phyloP scores from a whole-genome alignment of 1,284 basidiomycete genomes.

The Sanghuangporus baumii region DNA sequence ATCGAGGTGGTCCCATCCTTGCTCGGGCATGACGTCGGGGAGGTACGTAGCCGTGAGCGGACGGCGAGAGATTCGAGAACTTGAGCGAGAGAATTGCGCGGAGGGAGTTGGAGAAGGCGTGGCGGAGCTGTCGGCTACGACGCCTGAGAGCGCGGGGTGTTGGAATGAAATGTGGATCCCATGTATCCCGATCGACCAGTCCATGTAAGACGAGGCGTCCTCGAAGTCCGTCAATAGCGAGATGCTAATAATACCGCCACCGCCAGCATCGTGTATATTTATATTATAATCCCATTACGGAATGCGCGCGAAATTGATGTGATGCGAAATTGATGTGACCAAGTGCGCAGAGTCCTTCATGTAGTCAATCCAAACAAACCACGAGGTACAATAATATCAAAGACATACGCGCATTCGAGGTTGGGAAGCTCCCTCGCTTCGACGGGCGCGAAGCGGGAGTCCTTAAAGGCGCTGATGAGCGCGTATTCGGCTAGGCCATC shows the following conservation, averaged over 20 bases:
- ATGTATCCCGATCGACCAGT: constrained; percentile 90
- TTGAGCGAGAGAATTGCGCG: constrained; percentile 33
- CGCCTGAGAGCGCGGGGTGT: constrained; percentile 57
- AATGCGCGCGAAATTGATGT: background rate
- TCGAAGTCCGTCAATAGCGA: constrained; percentile 94
- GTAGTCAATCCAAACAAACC: constrained; percentile 12
- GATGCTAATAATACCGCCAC: constrained; percentile 44
- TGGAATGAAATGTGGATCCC: constrained; percentile 89
- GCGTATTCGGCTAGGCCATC: constrained; percentile 88
- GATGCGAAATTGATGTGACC: background rate
- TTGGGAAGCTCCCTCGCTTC: constrained; percentile 67
- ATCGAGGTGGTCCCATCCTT: constrained; percentile 90
- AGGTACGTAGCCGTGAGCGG: constrained; percentile 87
- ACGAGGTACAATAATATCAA: background rate
- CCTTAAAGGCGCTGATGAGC: constrained; percentile 75
- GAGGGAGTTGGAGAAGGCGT: constrained; percentile 50
- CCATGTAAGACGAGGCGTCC: constrained; percentile 77
- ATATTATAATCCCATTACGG: background rate
- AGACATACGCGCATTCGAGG: constrained; percentile 80
- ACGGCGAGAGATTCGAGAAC: constrained; percentile 39
- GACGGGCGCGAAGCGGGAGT: constrained; percentile 69
- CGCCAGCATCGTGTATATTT: background rate
- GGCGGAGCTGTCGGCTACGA: constrained; percentile 31
- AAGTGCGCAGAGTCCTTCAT: background rate
- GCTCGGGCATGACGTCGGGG: constrained; percentile 89